Base-by-base conservation (phyloP, 768 basidiomycete genomes). In the Pulveroboletus ravenelii region DNA sequence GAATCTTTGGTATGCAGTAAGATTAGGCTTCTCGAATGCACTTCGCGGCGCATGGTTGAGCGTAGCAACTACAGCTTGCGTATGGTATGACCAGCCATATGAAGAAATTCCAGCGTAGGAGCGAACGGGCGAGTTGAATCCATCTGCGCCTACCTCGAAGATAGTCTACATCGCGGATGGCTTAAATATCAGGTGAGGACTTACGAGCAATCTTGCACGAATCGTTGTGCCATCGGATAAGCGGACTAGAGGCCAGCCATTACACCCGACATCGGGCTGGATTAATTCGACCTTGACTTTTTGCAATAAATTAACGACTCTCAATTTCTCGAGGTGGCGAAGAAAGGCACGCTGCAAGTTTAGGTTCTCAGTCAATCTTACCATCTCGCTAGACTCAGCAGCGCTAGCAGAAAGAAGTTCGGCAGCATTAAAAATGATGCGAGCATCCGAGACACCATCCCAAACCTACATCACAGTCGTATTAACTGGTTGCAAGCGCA, bases 121-220 rank as follows among this genome's bases (percentile, higher is more conserved):
- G 41, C 93, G 82, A 20, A 98, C 96, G 10, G 94, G 93, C 1
- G 94, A 97, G 62, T 93, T 94, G 65, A 84, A 85, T 4, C 96
- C 96, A 62, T 98, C 96, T 5, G 96, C 95, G 15, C 96, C 95
- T 31, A 98, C 82, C 89, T 92, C 38, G 34, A 44, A 46, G 43
- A 20, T 12, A 45, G 41, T 54, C 38, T 15, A 9, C 34, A 9
- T 39, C 20, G 12, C 43, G 37, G 13, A 40, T 8, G 6, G 9
- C 29, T 9, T 18, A 15, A 12, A 27, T 27, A 34, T 30, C 37
- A 25, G 18, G 20, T 25, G 46, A 17, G 14, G 13, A 72, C 78
- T 70, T 59, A 93, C 90, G 50, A 96, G 72, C 32, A 96, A 72
- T 56, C 90, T 74, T 17, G 91, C 79, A 51, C 86, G 75, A 23